Percentiles rank a stretch among this genome's conserved stretches.
Conservation (phyloP, 164 flowering plant genomes). For the Magnolia kwangsiensis region DNA sequence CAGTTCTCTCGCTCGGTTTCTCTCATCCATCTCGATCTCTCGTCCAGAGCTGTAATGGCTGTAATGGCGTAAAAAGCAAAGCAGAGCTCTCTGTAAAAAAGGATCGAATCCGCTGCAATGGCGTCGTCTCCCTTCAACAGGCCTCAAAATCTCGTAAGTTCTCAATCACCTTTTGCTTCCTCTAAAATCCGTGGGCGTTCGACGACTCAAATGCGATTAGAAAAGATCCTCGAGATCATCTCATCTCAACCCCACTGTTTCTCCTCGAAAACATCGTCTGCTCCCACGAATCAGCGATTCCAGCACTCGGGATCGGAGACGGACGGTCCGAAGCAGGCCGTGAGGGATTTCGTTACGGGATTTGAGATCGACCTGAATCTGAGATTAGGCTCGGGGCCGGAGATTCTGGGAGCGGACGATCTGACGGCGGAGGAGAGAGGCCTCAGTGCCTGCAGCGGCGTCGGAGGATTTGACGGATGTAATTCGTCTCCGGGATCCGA, state of each 20-base stretch:
- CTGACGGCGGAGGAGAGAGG: slow-evolving; percentile 1
- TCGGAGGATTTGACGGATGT: slow-evolving; percentile 12
- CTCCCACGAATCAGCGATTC: slow-evolving; percentile 2
- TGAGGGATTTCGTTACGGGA: slow-evolving; percentile 14
- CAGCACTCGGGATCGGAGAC: slow-evolving; percentile 1
- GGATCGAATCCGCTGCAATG: slow-evolving; percentile 11
- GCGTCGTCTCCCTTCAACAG: slow-evolving; percentile 3
- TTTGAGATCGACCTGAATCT: slow-evolving; percentile 36
- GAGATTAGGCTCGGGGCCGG: slow-evolving; percentile 19
- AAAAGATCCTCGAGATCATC: slow-evolving; percentile 37
- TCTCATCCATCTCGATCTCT: not conserved
- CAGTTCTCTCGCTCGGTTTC: slow-evolving; percentile 1
- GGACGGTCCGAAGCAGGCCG: not conserved
- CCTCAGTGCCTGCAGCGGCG: slow-evolving; percentile 23
- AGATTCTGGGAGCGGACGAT: not conserved
- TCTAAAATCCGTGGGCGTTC: slow-evolving; percentile 21
- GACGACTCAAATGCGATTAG: slow-evolving; percentile 30
- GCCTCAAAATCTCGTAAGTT: slow-evolving; percentile 10
- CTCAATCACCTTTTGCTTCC: slow-evolving; percentile 7
- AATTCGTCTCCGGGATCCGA: slow-evolving; percentile 11
- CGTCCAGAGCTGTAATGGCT: slow-evolving; percentile 18
- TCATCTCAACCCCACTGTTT: slow-evolving; percentile 6
- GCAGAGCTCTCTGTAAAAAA: not conserved
- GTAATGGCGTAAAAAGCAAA: not conserved
- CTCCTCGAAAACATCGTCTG: not conserved